Evolutionary conservation across 768 basidiomycete species (phyloP).

Genomic region (Boletus vinaceobasis): DNA sequence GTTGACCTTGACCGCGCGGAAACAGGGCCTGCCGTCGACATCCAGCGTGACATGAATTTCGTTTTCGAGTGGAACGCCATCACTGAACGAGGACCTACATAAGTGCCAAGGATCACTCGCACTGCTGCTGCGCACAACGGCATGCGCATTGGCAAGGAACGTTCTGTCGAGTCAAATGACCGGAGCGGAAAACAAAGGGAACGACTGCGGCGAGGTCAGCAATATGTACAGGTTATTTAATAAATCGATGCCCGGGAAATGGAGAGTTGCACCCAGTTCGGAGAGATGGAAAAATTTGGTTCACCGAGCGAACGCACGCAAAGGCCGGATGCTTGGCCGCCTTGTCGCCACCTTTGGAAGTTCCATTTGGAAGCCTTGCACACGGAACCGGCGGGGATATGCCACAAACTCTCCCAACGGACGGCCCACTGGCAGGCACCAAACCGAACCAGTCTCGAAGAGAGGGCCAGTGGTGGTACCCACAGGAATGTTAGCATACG

Average conservation of each 20-base stretch:
- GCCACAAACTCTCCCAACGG: neutral
- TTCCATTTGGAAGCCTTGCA: conserved; percentile 26
- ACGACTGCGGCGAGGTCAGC: conserved; percentile 10
- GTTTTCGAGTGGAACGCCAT: neutral
- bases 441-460: conserved; percentile 10
- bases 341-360: conserved; percentile 1
- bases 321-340: neutral
- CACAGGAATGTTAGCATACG: neutral
- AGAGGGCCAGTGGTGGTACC: neutral
- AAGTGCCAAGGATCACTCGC: neutral
- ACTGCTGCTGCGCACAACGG: neutral
- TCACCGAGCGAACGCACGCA: neutral
- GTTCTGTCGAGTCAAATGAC: neutral
- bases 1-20: neutral
- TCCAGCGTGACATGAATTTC: neutral
- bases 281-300: neutral
- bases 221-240: neutral
- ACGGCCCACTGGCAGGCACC: neutral
- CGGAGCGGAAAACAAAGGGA: neutral
- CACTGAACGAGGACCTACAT: neutral
- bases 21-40: neutral
- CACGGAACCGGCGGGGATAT: conserved; percentile 11
- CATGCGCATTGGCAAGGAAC: neutral
- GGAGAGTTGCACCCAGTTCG: neutral
- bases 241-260: neutral